Percentiles rank a stretch among this genome's conserved stretches.
Conservation (phyloP, 75 land plant species). For the Sequoia sempervirens region DNA sequence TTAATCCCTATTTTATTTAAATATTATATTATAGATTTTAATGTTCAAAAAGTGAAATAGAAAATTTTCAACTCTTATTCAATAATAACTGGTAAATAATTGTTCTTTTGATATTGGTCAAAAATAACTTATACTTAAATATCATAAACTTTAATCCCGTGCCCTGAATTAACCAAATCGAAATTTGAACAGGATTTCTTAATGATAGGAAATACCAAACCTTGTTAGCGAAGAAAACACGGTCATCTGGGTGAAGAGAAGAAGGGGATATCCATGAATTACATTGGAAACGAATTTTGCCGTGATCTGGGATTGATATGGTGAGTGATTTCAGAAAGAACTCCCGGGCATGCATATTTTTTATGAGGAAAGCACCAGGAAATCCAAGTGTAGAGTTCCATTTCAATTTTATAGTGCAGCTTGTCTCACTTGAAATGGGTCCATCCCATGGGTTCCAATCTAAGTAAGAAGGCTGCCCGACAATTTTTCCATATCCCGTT, state of each 20-base stretch:
- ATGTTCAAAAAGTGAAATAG: too few species aligned
- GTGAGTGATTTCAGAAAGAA: conserved; percentile 9
- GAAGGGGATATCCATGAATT: conserved; percentile 76
- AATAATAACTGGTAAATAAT: too few species aligned
- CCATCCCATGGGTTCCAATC: conserved; percentile 1
- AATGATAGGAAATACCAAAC: too few species aligned
- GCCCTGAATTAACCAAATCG: too few species aligned
- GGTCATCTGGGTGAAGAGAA: conserved; percentile 33
- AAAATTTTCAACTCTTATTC: too few species aligned
- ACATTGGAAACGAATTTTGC: conserved; percentile 54
- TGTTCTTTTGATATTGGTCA: too few species aligned
- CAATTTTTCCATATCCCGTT: neutral
- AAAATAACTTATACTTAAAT: too few species aligned
- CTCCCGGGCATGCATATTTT: conserved; percentile 23
- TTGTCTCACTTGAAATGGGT: neutral
- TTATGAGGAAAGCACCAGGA: conserved; percentile 25
- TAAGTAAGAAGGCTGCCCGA: neutral
- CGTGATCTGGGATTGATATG: conserved; percentile 17
- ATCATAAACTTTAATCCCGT: conserved; percentile 16
- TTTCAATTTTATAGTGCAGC: neutral
- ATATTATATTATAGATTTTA: too few species aligned
- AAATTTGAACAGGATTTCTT: too few species aligned
- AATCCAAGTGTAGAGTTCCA: conserved; percentile 10
- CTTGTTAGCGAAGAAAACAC: conserved; percentile 23
- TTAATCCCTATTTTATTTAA: conserved; percentile 7